Percentiles rank a stretch among this genome's conserved stretches.
phyloP scores from a whole-genome alignment of 208 protist genomes.

The Leishmania amazonensis region DNA sequence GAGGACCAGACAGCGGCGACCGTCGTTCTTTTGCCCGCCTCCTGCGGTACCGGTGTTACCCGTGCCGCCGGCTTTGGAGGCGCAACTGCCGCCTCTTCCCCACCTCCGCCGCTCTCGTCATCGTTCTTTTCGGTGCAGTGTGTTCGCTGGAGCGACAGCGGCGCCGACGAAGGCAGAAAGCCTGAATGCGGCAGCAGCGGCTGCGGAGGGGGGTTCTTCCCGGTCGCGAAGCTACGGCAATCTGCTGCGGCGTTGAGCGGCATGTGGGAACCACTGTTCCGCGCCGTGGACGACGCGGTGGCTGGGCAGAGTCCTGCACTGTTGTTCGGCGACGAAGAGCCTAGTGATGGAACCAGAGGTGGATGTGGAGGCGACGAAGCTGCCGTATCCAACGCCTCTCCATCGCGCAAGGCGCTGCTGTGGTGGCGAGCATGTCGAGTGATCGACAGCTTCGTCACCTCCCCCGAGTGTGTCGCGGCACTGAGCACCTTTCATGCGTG shows the following conservation, averaged over 20 bases:
- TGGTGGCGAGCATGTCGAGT: slow-evolving; percentile 18
- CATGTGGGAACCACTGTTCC: slow-evolving; percentile 73
- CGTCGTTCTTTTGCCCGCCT: slow-evolving; percentile 28
- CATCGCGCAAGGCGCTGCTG: slow-evolving; percentile 1
- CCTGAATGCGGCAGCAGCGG: background rate
- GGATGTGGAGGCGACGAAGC: background rate
- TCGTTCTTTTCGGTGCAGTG: slow-evolving; percentile 51
- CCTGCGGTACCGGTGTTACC: background rate
- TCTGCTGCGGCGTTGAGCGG: slow-evolving; percentile 45
- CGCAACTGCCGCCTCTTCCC: background rate
- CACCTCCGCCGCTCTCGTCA: slow-evolving; percentile 11
- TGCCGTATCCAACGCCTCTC: background rate
- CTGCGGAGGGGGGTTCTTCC: slow-evolving; percentile 35
- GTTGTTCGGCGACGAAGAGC: background rate
- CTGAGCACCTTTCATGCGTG: slow-evolving; percentile 54
- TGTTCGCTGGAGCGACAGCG: slow-evolving; percentile 10
- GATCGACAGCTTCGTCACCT: slow-evolving; percentile 19
- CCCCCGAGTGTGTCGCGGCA: slow-evolving; percentile 39
- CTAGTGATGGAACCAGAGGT: background rate
- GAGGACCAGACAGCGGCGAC: slow-evolving; percentile 24
- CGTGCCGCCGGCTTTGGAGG: background rate
- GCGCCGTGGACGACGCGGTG: slow-evolving; percentile 41
- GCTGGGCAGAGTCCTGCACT: background rate
- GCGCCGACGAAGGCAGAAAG: background rate
- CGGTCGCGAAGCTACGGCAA: slow-evolving; percentile 41